Evolutionary conservation across 2,329 filamentous ascomycete genomes (phyloP), one percentile per base, ranked within the genome.

Genomic region (Didymella segeticola): DNA sequence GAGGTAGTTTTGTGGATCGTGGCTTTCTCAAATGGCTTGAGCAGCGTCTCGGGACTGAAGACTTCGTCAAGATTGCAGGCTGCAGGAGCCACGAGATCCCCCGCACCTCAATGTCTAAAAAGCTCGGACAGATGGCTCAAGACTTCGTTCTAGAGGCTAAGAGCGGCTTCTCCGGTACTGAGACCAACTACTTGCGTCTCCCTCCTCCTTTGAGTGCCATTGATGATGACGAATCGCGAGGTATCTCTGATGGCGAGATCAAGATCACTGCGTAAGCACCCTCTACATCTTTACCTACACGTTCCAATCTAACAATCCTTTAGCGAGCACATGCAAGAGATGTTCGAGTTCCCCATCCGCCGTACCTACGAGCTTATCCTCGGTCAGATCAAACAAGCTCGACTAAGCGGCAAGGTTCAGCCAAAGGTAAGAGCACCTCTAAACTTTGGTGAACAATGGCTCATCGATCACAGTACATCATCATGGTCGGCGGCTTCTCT

Each of bases 401-500:
- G 15, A 2, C 23, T 23, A 6, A 39, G 12, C 2, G 42, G 36
- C 7, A 58, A 54, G 8, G 37, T 53, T 0, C n/a, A 53, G 3
- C 17, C 64, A n/a, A 68, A 62, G 47, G 64, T 66, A 48, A n/a
- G 25, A 34, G 20, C 29, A 17, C 9, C 14, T 8, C 3, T 5
- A 22, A 19, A 17, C 5, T 7, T 9, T 14, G 14, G 15, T 2
- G 4, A 30, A 3, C 17, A 4, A 8, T 11, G 14, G 14, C 10
- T 25, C 7, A 29, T 15, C 15, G 1, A 5, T 14, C 2, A 14
- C 38, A 63, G 66, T 66, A 50, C 8, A 17, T 69, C 0, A 63
- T 69, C 49, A 27, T 70, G 22, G 64, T 71, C 1, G 68, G 67
- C 1, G 69, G 70, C 0, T 70, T 71, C n/a, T 61, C 68, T 0